A percentile compares a stretch with the other conserved stretches of the same genome.
These are phyloP conservation scores for Heimioporus sp. DNA, from an alignment of 768 basidiomycete genomes.

Conservation along the genomic window DNA sequence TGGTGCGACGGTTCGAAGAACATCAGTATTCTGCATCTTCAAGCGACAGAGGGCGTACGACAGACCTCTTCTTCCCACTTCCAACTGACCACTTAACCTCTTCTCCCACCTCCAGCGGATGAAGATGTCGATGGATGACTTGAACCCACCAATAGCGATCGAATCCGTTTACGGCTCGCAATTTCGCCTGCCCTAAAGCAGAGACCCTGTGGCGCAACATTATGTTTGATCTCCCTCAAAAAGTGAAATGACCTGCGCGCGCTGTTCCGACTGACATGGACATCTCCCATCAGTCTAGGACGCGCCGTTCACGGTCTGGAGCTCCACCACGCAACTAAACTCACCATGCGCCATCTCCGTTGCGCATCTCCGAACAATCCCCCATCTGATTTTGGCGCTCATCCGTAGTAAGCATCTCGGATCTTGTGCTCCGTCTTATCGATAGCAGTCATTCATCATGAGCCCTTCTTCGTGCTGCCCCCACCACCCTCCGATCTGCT, in stretches of 20 bases:
- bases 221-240: slow-evolving; percentile 4
- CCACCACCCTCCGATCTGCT: slow-evolving; percentile 22
- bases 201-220: slow-evolving; percentile 27
- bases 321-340: slow-evolving; percentile 18
- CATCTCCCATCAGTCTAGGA: slow-evolving; percentile 7
- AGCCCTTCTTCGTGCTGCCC: slow-evolving; percentile 16
- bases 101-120: slow-evolving; percentile 66
- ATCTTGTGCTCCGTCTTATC: slow-evolving; percentile 29
- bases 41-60: slow-evolving; percentile 5
- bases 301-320: slow-evolving; percentile 12
- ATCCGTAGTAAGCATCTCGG: slow-evolving; percentile 20
- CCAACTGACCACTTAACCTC: slow-evolving; percentile 63
- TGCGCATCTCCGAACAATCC: slow-evolving; percentile 19
- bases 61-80: slow-evolving; percentile 73
- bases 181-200: slow-evolving; percentile 35
- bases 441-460: slow-evolving; percentile 19
- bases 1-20: slow-evolving; percentile 38
- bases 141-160: slow-evolving; percentile 18
- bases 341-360: slow-evolving; percentile 22
- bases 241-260: slow-evolving; percentile 10
- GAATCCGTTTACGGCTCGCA: slow-evolving; percentile 6
- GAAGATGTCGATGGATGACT: slow-evolving; percentile 39
- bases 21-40: slow-evolving; percentile 11
- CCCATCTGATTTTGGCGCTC: slow-evolving; percentile 17
- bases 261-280: slow-evolving; percentile 8